Percentiles rank a stretch among this genome's conserved stretches.
These are phyloP conservation scores for Neocucurbitaria cava DNA, from an alignment of 2,329 filamentous ascomycete species.

Conservation along the genomic window DNA sequence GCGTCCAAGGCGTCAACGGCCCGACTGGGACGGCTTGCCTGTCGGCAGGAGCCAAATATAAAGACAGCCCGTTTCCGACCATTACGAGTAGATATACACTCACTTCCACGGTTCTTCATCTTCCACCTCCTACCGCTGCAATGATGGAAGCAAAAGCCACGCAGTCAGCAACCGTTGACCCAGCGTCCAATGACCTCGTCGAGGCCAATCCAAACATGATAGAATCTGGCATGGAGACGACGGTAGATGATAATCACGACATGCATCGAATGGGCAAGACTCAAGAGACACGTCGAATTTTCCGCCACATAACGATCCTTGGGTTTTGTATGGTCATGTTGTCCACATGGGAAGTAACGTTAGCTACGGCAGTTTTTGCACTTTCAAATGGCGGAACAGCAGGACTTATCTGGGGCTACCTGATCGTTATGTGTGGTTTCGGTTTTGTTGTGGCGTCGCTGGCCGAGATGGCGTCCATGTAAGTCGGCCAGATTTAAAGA, in stretches of 20 bases:
- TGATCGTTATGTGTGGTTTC: conserved; percentile 33
- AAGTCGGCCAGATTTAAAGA: not conserved
- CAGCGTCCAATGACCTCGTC: not conserved
- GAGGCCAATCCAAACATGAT: not conserved
- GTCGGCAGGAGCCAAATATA: not conserved
- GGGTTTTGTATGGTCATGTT: conserved; percentile 28
- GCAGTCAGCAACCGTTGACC: not conserved
- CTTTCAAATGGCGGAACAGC: conserved; percentile 39
- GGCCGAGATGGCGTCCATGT: conserved; percentile 47
- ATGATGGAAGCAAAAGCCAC: not conserved
- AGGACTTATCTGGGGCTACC: conserved; percentile 38
- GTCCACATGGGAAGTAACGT: conserved; percentile 29
- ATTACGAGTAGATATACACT: no score
- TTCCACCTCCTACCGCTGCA: not conserved
- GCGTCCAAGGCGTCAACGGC: not conserved
- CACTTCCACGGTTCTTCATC: not conserved
- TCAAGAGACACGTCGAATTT: conserved; percentile 26
- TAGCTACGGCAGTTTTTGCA: conserved; percentile 18
- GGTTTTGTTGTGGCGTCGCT: conserved; percentile 30
- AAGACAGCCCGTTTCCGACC: no score
- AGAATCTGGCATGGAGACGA: conserved; percentile 20
- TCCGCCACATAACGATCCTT: conserved; percentile 20
- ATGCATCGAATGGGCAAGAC: conserved; percentile 35
- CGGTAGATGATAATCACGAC: conserved; percentile 20
- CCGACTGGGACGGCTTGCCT: not conserved